Evolutionary conservation across 179 eudicot species (phyloP).

Genomic region (Actinidia polygama): DNA sequence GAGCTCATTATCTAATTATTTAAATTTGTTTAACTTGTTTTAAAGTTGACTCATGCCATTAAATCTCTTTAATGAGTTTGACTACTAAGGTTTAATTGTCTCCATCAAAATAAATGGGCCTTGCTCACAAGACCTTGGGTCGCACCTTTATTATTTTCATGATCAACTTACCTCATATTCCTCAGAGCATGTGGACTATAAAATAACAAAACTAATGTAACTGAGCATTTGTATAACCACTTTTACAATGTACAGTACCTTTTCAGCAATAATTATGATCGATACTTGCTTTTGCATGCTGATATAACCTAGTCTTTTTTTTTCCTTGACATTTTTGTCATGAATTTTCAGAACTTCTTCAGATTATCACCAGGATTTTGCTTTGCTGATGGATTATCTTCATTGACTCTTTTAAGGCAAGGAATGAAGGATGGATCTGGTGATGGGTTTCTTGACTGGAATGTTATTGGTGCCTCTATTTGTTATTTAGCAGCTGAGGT

Average conservation of each 20-base stretch:
- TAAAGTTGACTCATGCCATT: constrained; percentile 13
- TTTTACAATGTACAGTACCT: background rate
- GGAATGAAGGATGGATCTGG: constrained; percentile 86
- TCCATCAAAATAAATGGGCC: background rate
- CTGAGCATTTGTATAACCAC: too few species aligned
- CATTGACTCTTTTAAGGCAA: constrained; percentile 92
- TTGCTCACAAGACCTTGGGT: background rate
- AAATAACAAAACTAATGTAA: background rate
- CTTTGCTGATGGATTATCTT: constrained; percentile 98
- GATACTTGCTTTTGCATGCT: background rate
- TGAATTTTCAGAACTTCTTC: constrained; percentile 72
- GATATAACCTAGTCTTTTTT: background rate
- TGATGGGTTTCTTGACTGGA: constrained; percentile 79
- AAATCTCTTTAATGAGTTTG: background rate
- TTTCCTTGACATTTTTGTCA: background rate
- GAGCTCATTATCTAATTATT: background rate
- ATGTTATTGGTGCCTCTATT: constrained; percentile 92
- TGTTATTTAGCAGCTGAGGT: constrained; percentile 93
- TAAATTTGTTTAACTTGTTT: background rate
- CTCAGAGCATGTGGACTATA: too few species aligned
- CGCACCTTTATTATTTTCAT: background rate
- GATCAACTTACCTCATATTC: background rate
- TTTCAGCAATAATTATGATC: background rate
- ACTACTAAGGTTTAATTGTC: background rate
- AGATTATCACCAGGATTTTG: constrained; percentile 97